Evolutionary conservation across 2,329 filamentous ascomycete genomes (phyloP), one percentile per base, ranked within the genome.

Genomic region (Ilyonectria sp.): DNA sequence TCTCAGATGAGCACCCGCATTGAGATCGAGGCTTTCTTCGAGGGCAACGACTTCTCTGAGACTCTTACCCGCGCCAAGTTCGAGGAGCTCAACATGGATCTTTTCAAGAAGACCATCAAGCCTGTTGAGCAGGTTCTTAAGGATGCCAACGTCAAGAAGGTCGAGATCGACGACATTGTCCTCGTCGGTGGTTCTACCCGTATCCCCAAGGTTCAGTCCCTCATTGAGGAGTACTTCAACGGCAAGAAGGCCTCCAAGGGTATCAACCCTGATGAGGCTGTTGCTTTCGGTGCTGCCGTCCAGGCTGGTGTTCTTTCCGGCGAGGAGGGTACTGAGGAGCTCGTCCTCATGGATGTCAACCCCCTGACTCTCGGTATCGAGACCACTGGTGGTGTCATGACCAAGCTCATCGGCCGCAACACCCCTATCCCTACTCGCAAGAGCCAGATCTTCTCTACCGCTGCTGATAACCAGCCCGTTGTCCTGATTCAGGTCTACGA

Each of bases 101-200:
- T 98, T 70, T 98, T 98, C 92, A 97, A 97, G 92, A 97, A 96
- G 90, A 98, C 96, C 66, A 90, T 98, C 74, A 97, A 98, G 91
- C 95, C 96, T 65, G 96, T 98, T 75, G 94, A 98, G 87, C 95
- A 98, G 89, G 96, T 98, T 75, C 90, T 99, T 81, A 97, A 97
- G 89, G 96, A 98, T 77, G 94, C 95, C 82, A 97, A 98, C 89
- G 89, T 98, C 78, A 95, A 95, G 91, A 98, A 98, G 92, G 86
- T 85, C 70, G 95, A 98, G 78, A 90, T 99, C 77, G 91, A 98
- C 79, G 96, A 98, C 82, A 98, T 99, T 75, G 96, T 99, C 73
- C 91, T 98, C 58, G 95, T 98, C 71, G 96, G 96, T 91, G 96
- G 96, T 84, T 98, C 96, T 69, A 98, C 96, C 74, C 95, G 96